These are phyloP conservation scores for Vigna mungo DNA, from an alignment of 306 rosid genomes.

Conservation along the genomic window DNA sequence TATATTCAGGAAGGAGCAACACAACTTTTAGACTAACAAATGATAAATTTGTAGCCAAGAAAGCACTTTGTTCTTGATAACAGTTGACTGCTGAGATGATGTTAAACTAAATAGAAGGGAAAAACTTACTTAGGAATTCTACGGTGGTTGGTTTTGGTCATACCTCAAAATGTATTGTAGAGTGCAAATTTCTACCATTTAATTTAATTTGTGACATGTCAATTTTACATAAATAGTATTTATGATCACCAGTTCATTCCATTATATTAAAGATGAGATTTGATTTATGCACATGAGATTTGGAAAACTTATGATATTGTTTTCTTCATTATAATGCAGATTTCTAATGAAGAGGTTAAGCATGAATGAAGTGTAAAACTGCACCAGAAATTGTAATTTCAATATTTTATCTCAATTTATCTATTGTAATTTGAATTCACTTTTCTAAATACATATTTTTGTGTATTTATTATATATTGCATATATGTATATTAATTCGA, in stretches of 20 bases:
- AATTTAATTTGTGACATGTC: constrained; percentile 11
- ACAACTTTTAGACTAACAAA: not conserved
- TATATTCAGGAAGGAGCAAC: constrained; percentile 1
- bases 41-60: not conserved
- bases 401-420: too few species aligned
- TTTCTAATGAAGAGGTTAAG: constrained; percentile 82
- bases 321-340: constrained; percentile 57
- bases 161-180: constrained; percentile 10
- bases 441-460: too few species aligned
- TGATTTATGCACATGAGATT: not conserved
- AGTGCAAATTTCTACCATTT: not conserved
- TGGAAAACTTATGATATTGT: constrained; percentile 30
- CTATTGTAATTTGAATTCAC: too few species aligned
- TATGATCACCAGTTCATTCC: not conserved
- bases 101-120: not conserved
- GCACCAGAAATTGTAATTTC: too few species aligned
- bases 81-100: not conserved
- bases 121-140: not conserved
- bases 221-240: constrained; percentile 1
- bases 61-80: not conserved
- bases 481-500: too few species aligned
- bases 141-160: not conserved
- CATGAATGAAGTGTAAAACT: too few species aligned
- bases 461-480: too few species aligned
- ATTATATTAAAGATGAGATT: constrained; percentile 1